Percentiles rank a stretch among this genome's conserved stretches.
Evolutionary conservation across 805 yeast species (phyloP).

Genomic region (Candida adriatica): DNA sequence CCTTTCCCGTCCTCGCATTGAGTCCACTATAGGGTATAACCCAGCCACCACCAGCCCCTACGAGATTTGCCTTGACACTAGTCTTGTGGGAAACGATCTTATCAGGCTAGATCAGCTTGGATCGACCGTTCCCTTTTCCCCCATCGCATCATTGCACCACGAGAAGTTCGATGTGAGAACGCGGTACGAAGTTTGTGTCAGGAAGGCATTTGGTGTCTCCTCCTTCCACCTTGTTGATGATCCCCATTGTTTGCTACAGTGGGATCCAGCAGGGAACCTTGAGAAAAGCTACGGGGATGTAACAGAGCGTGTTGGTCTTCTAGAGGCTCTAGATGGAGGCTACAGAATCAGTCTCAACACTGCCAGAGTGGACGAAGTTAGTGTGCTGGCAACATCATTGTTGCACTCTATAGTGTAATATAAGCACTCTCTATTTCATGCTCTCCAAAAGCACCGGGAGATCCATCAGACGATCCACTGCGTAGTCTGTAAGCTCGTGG

Average conservation of each 20-base stretch:
- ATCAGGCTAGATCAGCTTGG: constrained; percentile 2
- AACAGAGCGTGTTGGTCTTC: no score
- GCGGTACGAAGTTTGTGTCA: no score
- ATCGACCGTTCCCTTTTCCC: background rate
- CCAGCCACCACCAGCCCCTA: no score
- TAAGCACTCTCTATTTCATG: no score
- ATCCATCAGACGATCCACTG: constrained; percentile 27
- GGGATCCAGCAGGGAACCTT: constrained; percentile 18
- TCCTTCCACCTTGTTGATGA: constrained; percentile 7
- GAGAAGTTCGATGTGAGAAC: no score
- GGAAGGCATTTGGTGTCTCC: no score
- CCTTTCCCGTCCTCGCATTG: no score
- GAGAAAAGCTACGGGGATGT: constrained; percentile 10
- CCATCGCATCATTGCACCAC: background rate
- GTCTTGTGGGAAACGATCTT: constrained; percentile 3
- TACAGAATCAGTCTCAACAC: constrained; percentile 9
- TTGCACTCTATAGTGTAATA: no score
- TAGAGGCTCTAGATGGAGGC: no score
- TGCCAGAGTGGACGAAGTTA: constrained; percentile 9
- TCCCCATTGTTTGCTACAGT: background rate
- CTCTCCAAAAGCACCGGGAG: constrained; percentile 29
- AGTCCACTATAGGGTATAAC: no score
- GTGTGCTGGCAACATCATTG: constrained; percentile 13
- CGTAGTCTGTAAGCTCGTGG: constrained; percentile 23
- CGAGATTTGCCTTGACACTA: no score